Conservation (phyloP, 148 eudicot species). For the Rhododendron ovatum region DNA sequence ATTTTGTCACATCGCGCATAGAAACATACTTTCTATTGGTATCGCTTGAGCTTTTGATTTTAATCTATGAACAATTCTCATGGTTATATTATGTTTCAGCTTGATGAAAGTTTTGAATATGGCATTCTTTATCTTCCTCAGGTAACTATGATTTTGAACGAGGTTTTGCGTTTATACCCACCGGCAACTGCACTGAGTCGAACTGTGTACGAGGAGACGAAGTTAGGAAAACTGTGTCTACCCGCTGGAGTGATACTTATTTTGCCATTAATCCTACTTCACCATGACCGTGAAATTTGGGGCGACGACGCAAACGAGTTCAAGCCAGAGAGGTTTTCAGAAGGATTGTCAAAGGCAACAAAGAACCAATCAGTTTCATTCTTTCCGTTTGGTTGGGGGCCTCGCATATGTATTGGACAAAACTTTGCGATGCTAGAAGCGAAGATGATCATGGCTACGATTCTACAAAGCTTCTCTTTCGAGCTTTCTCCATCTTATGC, state of each 20-base stretch:
- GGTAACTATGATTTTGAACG: conserved; percentile 18
- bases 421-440: conserved; percentile 17
- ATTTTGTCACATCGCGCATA: background rate
- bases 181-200: background rate
- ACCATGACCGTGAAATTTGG: conserved; percentile 13
- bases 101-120: background rate
- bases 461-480: conserved; percentile 14
- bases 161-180: conserved; percentile 21
- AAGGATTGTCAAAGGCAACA: conserved; percentile 13
- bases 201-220: conserved; percentile 8
- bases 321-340: conserved; percentile 19
- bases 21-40: background rate
- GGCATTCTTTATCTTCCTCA: background rate
- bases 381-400: conserved; percentile 19
- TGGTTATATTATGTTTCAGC: background rate
- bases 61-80: background rate
- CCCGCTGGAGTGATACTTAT: conserved; percentile 1
- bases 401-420: conserved; percentile 17
- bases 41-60: background rate
- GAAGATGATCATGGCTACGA: conserved; percentile 13
- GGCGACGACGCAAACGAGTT: conserved; percentile 15
- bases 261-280: conserved; percentile 6
- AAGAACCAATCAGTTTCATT: conserved; percentile 2
- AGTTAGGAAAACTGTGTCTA: conserved; percentile 8
- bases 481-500: conserved; percentile 18